A percentile compares a stretch with the other conserved stretches of the same genome.
These are phyloP conservation scores for Vararia minispora DNA, from an alignment of 768 basidiomycete species.

Conservation along the genomic window DNA sequence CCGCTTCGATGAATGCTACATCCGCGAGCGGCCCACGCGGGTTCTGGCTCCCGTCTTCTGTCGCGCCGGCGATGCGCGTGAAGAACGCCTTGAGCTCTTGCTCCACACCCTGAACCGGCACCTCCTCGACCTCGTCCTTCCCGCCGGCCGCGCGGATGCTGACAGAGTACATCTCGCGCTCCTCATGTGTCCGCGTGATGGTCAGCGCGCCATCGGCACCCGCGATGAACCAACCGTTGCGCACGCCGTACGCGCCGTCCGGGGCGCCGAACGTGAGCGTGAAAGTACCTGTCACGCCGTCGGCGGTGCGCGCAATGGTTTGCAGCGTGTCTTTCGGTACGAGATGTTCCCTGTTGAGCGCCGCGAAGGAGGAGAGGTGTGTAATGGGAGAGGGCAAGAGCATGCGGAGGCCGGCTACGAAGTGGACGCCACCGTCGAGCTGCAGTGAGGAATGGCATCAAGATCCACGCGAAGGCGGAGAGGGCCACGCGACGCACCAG, in stretches of 20 bases:
- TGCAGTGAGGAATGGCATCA: conserved; percentile 20
- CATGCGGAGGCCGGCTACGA: conserved; percentile 48
- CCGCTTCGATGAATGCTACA: conserved; percentile 72
- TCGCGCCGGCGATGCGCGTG: conserved; percentile 34
- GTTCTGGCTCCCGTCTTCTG: conserved; percentile 43
- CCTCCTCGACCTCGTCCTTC: conserved; percentile 40
- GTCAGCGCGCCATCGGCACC: conserved; percentile 16
- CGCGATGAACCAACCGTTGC: conserved; percentile 42
- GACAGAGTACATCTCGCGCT: conserved; percentile 25
- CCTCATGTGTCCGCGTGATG: conserved; percentile 24
- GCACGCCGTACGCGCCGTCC: conserved; percentile 22
- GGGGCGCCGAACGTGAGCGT: conserved; percentile 58
- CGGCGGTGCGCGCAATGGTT: conserved; percentile 32
- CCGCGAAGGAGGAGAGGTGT: conserved; percentile 51
- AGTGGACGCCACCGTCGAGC: conserved; percentile 78
- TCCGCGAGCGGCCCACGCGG: conserved; percentile 58
- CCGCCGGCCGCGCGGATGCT: too few species aligned
- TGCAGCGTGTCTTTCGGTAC: conserved; percentile 74
- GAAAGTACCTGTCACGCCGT: conserved; percentile 47
- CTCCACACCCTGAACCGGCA: conserved; percentile 39
- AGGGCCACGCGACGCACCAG: conserved; percentile 30
- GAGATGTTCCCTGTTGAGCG: conserved; percentile 61
- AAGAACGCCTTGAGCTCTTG: conserved; percentile 51
- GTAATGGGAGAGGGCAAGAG: conserved; percentile 43
- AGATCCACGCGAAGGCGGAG: background rate